Evolutionary conservation across 768 basidiomycete genomes (phyloP).

Genomic region (Boletus rufocinnamomeus): DNA sequence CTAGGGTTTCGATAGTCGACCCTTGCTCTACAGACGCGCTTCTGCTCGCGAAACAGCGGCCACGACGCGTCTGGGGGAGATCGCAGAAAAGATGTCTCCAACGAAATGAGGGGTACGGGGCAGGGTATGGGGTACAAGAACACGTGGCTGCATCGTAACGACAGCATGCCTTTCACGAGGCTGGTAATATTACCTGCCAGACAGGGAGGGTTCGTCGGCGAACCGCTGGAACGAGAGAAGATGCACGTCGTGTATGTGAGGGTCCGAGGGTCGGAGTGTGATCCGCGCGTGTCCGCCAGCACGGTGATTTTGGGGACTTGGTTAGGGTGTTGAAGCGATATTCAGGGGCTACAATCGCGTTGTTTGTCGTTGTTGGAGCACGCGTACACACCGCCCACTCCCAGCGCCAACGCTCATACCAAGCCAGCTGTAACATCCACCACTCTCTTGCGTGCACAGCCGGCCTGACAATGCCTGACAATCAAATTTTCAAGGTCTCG

Average conservation of each 20-base stretch:
- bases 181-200: not conserved
- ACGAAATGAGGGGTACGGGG: not conserved
- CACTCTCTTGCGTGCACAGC: conserved; percentile 14
- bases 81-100: not conserved
- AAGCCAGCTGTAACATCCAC: conserved; percentile 2
- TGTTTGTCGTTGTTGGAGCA: conserved; percentile 44
- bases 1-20: conserved; percentile 18
- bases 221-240: conserved; percentile 2
- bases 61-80: not conserved
- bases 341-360: conserved; percentile 33
- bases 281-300: not conserved
- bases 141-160: conserved; percentile 11
- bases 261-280: not conserved
- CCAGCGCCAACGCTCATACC: conserved; percentile 20
- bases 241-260: conserved; percentile 1
- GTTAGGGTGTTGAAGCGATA: not conserved
- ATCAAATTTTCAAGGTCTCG: conserved; percentile 86
- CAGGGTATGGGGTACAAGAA: conserved; percentile 21
- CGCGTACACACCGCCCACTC: conserved; percentile 34
- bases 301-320: too few relatives aligned
- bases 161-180: conserved; percentile 28
- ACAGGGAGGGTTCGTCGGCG: not conserved
- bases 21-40: not conserved
- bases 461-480: conserved; percentile 66
- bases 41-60: not conserved